A percentile compares a stretch with the other conserved stretches of the same genome.
Evolutionary conservation across 345 rosid genomes (phyloP).

Genomic region (Adansonia digitata): DNA sequence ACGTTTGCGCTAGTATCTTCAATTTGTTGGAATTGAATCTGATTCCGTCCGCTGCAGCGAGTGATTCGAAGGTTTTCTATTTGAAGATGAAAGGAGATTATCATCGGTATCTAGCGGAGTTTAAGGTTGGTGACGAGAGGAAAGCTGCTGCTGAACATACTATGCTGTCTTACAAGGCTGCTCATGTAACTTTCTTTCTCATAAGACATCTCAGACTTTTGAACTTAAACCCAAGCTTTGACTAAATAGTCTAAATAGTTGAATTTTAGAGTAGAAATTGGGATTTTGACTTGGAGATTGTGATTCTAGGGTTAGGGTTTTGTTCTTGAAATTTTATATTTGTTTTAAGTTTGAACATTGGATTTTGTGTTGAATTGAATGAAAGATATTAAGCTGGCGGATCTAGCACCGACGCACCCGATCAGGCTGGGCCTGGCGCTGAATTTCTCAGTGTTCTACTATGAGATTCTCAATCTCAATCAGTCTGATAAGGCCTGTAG

Average conservation of each 20-base stretch:
- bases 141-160: conserved; percentile 92
- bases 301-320: conserved; percentile 6
- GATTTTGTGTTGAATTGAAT: not conserved
- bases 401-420: conserved; percentile 93
- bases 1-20: conserved; percentile 71
- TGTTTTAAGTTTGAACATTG: not conserved
- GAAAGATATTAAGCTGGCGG: conserved; percentile 63
- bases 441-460: too few relatives aligned
- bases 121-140: too few relatives aligned
- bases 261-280: not conserved
- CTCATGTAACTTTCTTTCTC: conserved; percentile 36
- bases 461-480: conserved; percentile 85
- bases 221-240: not conserved
- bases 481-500: conserved; percentile 86
- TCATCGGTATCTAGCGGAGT: conserved; percentile 90
- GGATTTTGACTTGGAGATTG: not conserved
- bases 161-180: too few relatives aligned
- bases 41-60: conserved; percentile 63
- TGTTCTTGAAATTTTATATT: not conserved
- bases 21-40: conserved; percentile 57
- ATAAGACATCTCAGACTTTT: not conserved
- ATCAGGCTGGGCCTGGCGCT: conserved; percentile 78
- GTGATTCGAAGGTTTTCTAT: conserved; percentile 85
- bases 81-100: conserved; percentile 99
- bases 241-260: not conserved